Evolutionary conservation across 2,329 filamentous ascomycete genomes (phyloP).

Genomic region (Akanthomyces muscarius): DNA sequence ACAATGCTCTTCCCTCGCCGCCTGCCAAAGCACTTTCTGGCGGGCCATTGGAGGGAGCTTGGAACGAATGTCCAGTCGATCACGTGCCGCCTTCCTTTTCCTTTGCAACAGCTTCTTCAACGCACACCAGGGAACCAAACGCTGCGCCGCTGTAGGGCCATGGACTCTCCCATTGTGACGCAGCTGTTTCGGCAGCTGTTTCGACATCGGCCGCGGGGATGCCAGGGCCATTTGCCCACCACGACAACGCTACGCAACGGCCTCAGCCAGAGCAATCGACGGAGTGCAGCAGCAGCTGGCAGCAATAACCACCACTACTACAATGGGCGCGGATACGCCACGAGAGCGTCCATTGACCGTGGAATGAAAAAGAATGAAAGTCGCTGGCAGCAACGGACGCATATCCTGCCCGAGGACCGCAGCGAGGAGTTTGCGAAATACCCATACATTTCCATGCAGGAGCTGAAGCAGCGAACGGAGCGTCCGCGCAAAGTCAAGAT

Average conservation of each 20-base stretch:
- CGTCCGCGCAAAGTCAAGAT: slow-evolving; percentile 89
- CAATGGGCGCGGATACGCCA: slow-evolving; percentile 24
- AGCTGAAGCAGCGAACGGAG: slow-evolving; percentile 67
- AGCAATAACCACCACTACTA: background rate
- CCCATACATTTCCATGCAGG: slow-evolving; percentile 79
- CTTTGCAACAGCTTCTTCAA: background rate
- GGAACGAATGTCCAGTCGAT: background rate
- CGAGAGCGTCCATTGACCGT: slow-evolving; percentile 30
- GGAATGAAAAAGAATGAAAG: slow-evolving; percentile 54
- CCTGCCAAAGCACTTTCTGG: background rate
- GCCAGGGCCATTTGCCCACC: slow-evolving; percentile 25
- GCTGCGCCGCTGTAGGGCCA: slow-evolving; percentile 34
- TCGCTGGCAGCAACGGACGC: slow-evolving; percentile 81
- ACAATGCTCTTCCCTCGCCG: slow-evolving; percentile 16
- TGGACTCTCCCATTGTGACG: slow-evolving; percentile 78
- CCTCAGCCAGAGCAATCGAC: slow-evolving; percentile 13
- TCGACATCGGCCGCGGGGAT: slow-evolving; percentile 49
- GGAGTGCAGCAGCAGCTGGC: background rate
- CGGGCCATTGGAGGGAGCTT: background rate
- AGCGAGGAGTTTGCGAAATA: slow-evolving; percentile 75
- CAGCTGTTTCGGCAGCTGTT: slow-evolving; percentile 85
- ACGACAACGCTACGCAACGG: slow-evolving; percentile 24
- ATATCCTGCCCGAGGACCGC: slow-evolving; percentile 71
- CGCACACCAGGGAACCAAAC: background rate
- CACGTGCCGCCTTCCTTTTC: background rate